Evolutionary conservation across 208 protist genomes (phyloP).

Genomic region (Trypanosoma avium): DNA sequence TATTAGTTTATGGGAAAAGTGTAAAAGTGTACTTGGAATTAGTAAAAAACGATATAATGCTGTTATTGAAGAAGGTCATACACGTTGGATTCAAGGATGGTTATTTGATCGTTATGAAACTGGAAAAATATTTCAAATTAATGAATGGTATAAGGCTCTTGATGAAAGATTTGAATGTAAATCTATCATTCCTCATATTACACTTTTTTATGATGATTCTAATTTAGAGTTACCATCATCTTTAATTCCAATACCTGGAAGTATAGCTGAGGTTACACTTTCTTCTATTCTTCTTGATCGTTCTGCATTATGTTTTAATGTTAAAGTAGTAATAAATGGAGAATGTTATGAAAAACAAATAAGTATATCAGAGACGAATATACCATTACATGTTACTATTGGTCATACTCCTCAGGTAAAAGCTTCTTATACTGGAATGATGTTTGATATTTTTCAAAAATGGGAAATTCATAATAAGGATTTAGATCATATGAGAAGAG

Average conservation of each 20-base stretch:
- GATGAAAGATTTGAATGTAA: constrained; percentile 47
- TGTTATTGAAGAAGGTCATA: constrained; percentile 46
- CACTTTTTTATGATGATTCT: constrained; percentile 39
- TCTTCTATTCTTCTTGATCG: constrained; percentile 68
- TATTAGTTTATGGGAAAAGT: constrained; percentile 19
- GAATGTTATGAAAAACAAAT: constrained; percentile 12
- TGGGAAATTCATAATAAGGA: constrained; percentile 57
- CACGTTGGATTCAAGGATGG: constrained; percentile 76
- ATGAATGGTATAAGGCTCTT: constrained; percentile 33
- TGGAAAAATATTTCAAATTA: not conserved
- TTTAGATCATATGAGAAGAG: constrained; percentile 24
- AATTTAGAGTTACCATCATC: not conserved
- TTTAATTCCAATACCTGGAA: constrained; percentile 30
- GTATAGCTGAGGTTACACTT: constrained; percentile 37
- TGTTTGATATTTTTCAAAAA: constrained; percentile 52
- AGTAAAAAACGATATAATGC: not conserved
- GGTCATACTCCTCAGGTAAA: constrained; percentile 31
- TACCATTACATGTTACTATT: constrained; percentile 71
- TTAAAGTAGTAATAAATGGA: constrained; percentile 10
- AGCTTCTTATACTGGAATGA: constrained; percentile 47
- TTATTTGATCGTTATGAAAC: constrained; percentile 40
- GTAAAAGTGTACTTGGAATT: constrained; percentile 4
- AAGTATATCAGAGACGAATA: not conserved
- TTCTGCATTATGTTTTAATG: constrained; percentile 51
- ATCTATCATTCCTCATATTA: constrained; percentile 53